Evolutionary conservation across 2,329 filamentous ascomycete species (phyloP), one percentile per base, ranked within the genome.

Genomic region (Fusarium scirpi): DNA sequence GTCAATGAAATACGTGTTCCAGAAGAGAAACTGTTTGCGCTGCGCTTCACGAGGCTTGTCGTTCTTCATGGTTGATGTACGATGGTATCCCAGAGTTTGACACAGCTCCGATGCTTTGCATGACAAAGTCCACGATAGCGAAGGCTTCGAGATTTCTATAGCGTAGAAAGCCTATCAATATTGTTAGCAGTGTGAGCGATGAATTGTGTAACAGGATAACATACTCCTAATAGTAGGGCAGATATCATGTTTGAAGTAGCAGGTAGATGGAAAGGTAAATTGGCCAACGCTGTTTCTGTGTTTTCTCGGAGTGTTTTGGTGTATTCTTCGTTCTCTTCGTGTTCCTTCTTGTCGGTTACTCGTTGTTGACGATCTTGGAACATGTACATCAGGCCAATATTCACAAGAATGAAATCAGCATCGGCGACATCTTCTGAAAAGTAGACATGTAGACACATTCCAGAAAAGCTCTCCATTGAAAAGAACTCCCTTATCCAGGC

Each of bases 1-100:
- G 64, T 89, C 85, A 18, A 89, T 77, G 48, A 85, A 83, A 67
- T 90, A 90, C 0, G 86, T 77, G 40, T 80, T 82, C 88, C 88
- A 90, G 72, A 90, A 90, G 11, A 89, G 72, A 3, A 81, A 73
- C 16, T 68, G 60, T 34, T 76, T 76, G 69, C 66, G 59, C n/a
- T 69, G 59, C 5, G 46, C 54, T 2, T 76, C 67, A 5, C 52
- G 59, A 6, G 60, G 45, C 25, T 53, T 55, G 11, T 74, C 71
- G 12, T 72, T 71, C 25, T 75, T 76, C 65, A 73, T 73, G 9
- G 72, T 70, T 13, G 72, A 74, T 38, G 66, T 45, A 10, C 77
- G 67, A 54, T 79, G 76, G 24, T 78, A 78, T 15, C 77, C 77
- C 4, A 78, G 55, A 1, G 74, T 78, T 41, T 79, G 77, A 18